Percentiles rank a stretch among this genome's conserved stretches.
phyloP scores from a whole-genome alignment of 1,284 basidiomycete species.

The Sporisorium iseilematis-ciliati region DNA sequence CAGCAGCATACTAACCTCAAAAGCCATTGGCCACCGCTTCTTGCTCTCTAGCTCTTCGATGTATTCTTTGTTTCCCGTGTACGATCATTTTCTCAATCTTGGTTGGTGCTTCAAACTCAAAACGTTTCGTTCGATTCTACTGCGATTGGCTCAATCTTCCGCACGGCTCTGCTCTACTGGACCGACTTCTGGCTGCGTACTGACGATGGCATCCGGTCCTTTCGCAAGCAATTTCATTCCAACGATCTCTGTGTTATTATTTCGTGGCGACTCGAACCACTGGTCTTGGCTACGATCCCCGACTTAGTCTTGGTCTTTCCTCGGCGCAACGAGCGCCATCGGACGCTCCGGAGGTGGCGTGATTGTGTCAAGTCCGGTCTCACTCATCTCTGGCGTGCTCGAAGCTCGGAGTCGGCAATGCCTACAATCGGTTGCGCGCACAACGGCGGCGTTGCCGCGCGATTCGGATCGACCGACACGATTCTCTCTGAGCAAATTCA shows the following conservation, averaged over 20 bases:
- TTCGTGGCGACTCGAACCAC: slow-evolving; percentile 1
- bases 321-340: background rate
- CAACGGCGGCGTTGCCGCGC: background rate
- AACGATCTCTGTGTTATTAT: slow-evolving; percentile 10
- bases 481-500: background rate
- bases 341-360: background rate
- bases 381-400: background rate
- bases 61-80: slow-evolving; percentile 26
- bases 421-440: background rate
- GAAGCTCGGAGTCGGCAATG: background rate
- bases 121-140: background rate
- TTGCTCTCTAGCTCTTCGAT: slow-evolving; percentile 7
- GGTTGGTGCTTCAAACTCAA: slow-evolving; percentile 24
- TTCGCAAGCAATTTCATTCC: slow-evolving; percentile 26
- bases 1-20: background rate
- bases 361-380: background rate
- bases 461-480: background rate
- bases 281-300: slow-evolving; percentile 8
- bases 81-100: slow-evolving; percentile 5
- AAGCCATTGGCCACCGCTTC: background rate
- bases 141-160: slow-evolving; percentile 3
- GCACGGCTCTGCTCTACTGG: slow-evolving; percentile 5
- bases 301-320: background rate
- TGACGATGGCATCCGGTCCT: slow-evolving; percentile 10
- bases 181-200: background rate